Evolutionary conservation across 139 green algal species (phyloP).

Genomic region (Raphidocelis subcapitata): DNA sequence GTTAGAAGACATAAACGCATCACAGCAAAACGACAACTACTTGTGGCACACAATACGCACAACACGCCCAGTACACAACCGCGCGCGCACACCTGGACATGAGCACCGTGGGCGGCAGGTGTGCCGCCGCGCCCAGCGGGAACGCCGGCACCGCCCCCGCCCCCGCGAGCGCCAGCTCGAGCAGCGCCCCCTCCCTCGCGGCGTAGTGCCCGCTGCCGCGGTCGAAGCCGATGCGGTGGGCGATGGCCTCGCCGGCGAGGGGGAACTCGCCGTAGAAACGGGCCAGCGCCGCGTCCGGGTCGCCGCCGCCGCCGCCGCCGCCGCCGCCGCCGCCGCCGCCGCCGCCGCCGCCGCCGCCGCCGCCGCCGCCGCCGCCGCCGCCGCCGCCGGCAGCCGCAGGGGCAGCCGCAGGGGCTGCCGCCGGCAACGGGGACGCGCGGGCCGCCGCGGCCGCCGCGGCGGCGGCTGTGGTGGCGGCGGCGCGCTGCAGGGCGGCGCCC

Average conservation of each 20-base stretch:
- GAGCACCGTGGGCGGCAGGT: constrained; percentile 54
- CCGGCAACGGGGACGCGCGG: too few relatives aligned
- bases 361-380: too few relatives aligned
- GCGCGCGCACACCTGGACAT: constrained; percentile 10
- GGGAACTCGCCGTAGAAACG: constrained; percentile 23
- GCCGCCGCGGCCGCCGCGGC: too few relatives aligned
- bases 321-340: background rate
- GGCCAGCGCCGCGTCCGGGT: background rate
- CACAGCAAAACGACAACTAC: too few relatives aligned
- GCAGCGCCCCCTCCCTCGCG: background rate
- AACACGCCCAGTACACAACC: too few relatives aligned
- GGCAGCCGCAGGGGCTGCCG: too few relatives aligned
- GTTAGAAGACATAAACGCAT: too few relatives aligned
- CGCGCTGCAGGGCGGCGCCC: too few relatives aligned
- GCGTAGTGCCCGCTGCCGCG: constrained; percentile 3
- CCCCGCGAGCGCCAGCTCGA: constrained; percentile 2
- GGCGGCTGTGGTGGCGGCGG: background rate
- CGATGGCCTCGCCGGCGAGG: constrained; percentile 49
- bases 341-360: background rate
- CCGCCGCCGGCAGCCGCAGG: too few relatives aligned
- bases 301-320: too few relatives aligned
- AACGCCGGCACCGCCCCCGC: constrained; percentile 18
- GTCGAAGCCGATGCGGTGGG: constrained; percentile 41
- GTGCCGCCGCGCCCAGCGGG: constrained; percentile 16
- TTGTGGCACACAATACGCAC: too few relatives aligned